Base-by-base conservation (phyloP, 106 monocot species). In the Cymbidium sinense region DNA sequence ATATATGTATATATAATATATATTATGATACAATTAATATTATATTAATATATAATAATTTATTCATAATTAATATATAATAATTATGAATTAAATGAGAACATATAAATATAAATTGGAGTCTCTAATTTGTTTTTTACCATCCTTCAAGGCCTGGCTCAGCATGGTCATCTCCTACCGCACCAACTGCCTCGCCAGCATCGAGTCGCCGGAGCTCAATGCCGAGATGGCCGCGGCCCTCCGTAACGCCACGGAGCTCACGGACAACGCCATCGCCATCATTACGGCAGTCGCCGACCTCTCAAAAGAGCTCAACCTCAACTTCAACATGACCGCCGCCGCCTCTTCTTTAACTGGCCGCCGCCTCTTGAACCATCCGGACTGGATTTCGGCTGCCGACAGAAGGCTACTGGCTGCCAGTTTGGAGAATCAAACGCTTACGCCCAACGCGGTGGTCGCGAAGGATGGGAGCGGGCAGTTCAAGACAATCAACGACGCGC, bases 201-300 rank as follows among this genome's bases (percentile, higher is more conserved):
- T 95, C 72, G 73, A 79, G 17, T 61, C 84, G 36, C 81, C 81
- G 20, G 87, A 87, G 72, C 73, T 91, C 33, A 84, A 86, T 37
- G 33, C 78, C 9, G 76, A 43, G 43, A 81, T 91, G 86, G 50
- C 82, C 62, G 72, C 62, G 23, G 76, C 61, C 5, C 61, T 89
- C 51, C 23, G 41, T 18, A 83, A 82, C 75, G 72, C 84, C 27
- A 77, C 88, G 12, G 51, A 88, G 85, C 75, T 95, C 47, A 84
- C 82, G 43, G 87, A 86, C 86, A 95, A 95, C 64, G 89, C 94
- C 9, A 85, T 95, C 35, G 91, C 89, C 29, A 87, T 95, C 61
- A 36, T 91, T 28, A 64, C 79, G 15, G 70, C 77, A 75, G n/a
- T 86, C 34, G 39, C 55, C 27, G 62, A 75, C 9, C 51, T 86